These are phyloP conservation scores for Escallonia herrerae DNA, from an alignment of 129 eudicot genomes.

Conservation along the genomic window DNA sequence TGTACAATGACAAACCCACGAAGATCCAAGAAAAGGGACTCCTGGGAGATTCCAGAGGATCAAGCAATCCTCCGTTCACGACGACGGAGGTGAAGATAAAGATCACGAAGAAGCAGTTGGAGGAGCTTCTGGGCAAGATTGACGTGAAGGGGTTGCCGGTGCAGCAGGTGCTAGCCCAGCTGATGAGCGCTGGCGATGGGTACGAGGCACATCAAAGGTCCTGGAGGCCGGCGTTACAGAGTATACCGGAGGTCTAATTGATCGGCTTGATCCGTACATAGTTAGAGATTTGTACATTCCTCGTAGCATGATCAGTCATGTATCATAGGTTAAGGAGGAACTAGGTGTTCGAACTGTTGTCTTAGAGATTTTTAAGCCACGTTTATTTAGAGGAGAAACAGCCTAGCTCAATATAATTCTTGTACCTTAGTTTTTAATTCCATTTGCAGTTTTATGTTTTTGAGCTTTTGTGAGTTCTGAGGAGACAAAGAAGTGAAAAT, in stretches of 20 bases:
- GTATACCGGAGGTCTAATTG: slow-evolving; percentile 33
- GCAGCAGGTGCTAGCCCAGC: slow-evolving; percentile 27
- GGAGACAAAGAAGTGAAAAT: too few relatives aligned
- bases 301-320: too few relatives aligned
- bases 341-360: too few relatives aligned
- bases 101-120: slow-evolving; percentile 42
- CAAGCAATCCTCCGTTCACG: neutral
- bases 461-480: too few relatives aligned
- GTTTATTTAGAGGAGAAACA: too few relatives aligned
- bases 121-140: slow-evolving; percentile 25
- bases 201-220: slow-evolving; percentile 25
- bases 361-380: too few relatives aligned
- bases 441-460: too few relatives aligned
- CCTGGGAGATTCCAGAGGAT: slow-evolving; percentile 3
- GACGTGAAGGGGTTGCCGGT: slow-evolving; percentile 35
- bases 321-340: too few relatives aligned
- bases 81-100: slow-evolving; percentile 40
- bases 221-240: slow-evolving; percentile 51
- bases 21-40: neutral
- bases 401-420: too few relatives aligned
- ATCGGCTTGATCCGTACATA: neutral
- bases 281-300: too few relatives aligned
- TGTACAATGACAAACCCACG: too few relatives aligned
- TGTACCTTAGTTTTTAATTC: too few relatives aligned
- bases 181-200: slow-evolving; percentile 33